A percentile compares a stretch with the other conserved stretches of the same genome.
Evolutionary conservation across 2,329 filamentous ascomycete genomes (phyloP).

Genomic region (Hypomyces perniciosus): DNA sequence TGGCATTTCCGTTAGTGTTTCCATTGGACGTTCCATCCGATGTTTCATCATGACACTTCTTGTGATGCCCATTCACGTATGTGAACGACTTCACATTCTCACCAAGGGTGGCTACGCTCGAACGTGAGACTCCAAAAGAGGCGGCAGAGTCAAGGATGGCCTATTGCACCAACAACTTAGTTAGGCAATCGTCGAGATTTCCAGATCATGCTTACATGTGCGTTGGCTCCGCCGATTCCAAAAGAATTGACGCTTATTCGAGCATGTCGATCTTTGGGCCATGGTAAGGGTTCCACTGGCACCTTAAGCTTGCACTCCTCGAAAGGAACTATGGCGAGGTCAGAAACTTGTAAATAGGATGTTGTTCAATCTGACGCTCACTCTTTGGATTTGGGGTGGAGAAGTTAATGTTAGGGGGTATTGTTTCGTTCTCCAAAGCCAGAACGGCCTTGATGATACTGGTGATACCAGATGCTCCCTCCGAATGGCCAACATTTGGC

Average conservation of each 20-base stretch:
- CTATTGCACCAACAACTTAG: neutral
- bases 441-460: slow-evolving; percentile 27
- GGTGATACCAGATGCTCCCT: slow-evolving; percentile 24
- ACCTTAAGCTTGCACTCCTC: slow-evolving; percentile 18
- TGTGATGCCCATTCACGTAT: too few relatives aligned
- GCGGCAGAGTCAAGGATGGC: neutral
- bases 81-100: neutral
- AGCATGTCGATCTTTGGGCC: slow-evolving; percentile 15
- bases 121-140: neutral
- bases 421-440: slow-evolving; percentile 21
- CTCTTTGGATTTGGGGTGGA: slow-evolving; percentile 21
- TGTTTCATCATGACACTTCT: too few relatives aligned
- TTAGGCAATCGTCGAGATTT: slow-evolving; percentile 1
- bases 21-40: neutral
- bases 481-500: slow-evolving; percentile 28
- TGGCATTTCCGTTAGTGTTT: neutral
- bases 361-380: neutral
- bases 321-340: slow-evolving; percentile 15
- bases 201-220: slow-evolving; percentile 18
- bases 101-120: neutral
- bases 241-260: slow-evolving; percentile 28
- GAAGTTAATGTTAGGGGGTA: slow-evolving; percentile 24
- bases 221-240: slow-evolving; percentile 31
- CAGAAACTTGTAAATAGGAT: neutral
- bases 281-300: slow-evolving; percentile 14